These are phyloP conservation scores for Cnidoscolus chayamansa DNA, from an alignment of 441 rosid species.

Conservation along the genomic window DNA sequence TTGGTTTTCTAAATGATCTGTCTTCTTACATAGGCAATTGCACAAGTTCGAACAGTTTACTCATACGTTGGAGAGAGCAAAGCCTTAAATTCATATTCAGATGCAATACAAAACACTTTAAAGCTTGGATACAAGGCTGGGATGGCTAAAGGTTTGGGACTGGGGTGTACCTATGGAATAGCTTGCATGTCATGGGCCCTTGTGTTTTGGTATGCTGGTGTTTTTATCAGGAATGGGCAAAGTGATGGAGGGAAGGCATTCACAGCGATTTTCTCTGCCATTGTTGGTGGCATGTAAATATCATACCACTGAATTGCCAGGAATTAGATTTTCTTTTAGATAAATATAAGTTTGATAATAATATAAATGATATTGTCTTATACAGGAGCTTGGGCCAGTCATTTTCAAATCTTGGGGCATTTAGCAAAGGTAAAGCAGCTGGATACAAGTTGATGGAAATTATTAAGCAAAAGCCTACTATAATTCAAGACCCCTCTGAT, in stretches of 20 bases:
- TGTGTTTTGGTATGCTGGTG: constrained; percentile 99
- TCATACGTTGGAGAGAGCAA: constrained; percentile 96
- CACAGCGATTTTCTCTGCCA: constrained; percentile 97
- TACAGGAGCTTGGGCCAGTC: constrained; percentile 99
- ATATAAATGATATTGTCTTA: constrained; percentile 13
- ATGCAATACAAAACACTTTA: constrained; percentile 88
- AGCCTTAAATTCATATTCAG: constrained; percentile 84
- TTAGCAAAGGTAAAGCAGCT: constrained; percentile 96
- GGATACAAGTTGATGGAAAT: constrained; percentile 96
- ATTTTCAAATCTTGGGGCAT: constrained; percentile 94
- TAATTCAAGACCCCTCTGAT: constrained; percentile 60
- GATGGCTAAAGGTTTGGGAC: constrained; percentile 98
- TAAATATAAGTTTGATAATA: not conserved
- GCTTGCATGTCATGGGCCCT: constrained; percentile 99
- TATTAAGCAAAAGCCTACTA: constrained; percentile 83
- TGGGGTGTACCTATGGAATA: constrained; percentile 97
- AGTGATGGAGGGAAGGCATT: constrained; percentile 98
- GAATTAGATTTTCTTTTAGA: not conserved
- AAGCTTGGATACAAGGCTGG: constrained; percentile 99
- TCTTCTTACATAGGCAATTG: constrained; percentile 59
- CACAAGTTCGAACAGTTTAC: constrained; percentile 93
- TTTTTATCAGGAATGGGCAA: constrained; percentile 85
- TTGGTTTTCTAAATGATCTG: constrained; percentile 10
- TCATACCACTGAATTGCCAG: constrained; percentile 8
- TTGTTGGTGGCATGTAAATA: constrained; percentile 97